Base-by-base conservation (phyloP, 192 early-diverging fungal species). In the Gamsiella multidivaricata region DNA sequence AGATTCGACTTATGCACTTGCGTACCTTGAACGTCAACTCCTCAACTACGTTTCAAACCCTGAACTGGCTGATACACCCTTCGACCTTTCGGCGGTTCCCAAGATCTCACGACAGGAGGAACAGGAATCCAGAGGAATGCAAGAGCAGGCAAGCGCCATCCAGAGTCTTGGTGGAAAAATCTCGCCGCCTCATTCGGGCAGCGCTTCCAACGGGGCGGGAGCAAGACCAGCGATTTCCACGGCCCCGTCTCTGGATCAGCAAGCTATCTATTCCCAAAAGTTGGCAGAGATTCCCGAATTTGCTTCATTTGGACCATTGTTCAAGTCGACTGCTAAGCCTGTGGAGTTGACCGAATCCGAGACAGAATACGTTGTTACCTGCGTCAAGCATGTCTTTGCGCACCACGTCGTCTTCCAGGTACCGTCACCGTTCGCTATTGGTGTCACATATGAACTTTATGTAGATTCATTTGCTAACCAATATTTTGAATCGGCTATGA, bases 381-480 rank as follows among this genome's bases (percentile, higher is more conserved):
- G 93, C 66, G 80, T 96, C 56, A 98, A 98, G 82, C 98, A 99
- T 64, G 88, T 97, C n/a, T 99, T 95, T 74, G 81, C 85, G 49
- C 81, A 88, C 26, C 94, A 97, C 60, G 65, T 99, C 62, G 93
- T 99, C 11, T 97, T 98, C 86, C 95, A 99, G 88, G 91, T 92
- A 88, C 47, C n/a, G n/a, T n/a, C n/a, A n/a, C n/a, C n/a, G n/a
- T n/a, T n/a, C n/a, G n/a, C n/a, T n/a, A n/a, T n/a, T n/a, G n/a
- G n/a, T n/a, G n/a, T n/a, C n/a, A n/a, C n/a, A n/a, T n/a, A n/a
- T n/a, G n/a, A n/a, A n/a, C n/a, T n/a, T 37, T 12, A 2, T 66
- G 39, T 45, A 61, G 79, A 42, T 81, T 17, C 32, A 73, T 46
- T 46, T 46, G 43, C 43, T 4, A 46, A 46, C 17, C 43, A 46